Evolutionary conservation across 257 asterid species (phyloP), one percentile per base, ranked within the genome.

Genomic region (Solanum tarapatanum): DNA sequence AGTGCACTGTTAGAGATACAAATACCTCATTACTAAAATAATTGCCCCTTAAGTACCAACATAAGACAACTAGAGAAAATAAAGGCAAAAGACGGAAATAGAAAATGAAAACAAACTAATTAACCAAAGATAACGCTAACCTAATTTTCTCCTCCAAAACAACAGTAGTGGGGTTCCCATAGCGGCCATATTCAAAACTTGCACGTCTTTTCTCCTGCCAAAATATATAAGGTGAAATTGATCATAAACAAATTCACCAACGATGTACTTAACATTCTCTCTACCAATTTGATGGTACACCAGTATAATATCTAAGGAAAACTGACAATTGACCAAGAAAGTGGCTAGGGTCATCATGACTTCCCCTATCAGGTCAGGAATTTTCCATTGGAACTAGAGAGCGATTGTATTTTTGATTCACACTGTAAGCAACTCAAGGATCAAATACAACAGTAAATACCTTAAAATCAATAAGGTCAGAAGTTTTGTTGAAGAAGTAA

Each of bases 101-200:
- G 28, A 48, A 30, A 11, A 28, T 48, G 11, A 73, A 26, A 75
- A 84, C 4, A 82, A 13, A 9, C 39, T 28, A 74, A 36, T 33
- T 26, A 10, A 45, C 39, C 84, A 85, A 75, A 72, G 33, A 66
- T 17, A 51, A n/a, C 58, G 11, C 74, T 89, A 10, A 92, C 99
- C 98, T 96, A 89, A 96, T 96, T 92, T 96, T 96, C 89, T 95
- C 96, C 93, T 96, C 98, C 30, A 91, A 92, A 89, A 92, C 99
- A 88, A 92, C 88, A 82, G 99, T 96, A 76, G 99, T 96, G 86
- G 94, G 94, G 87, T 96, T 96, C 83, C 99, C 99, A 88, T 96
- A 96, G 12, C 99, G 95, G 51, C 99, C 99, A 84, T 96, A 96
- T 89, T 96, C 99, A 84, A 95, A 96, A 91, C 99, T 96, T 87